Evolutionary conservation across 805 yeast genomes (phyloP), one percentile per base, ranked within the genome.

Genomic region (Alloascoidea africana): DNA sequence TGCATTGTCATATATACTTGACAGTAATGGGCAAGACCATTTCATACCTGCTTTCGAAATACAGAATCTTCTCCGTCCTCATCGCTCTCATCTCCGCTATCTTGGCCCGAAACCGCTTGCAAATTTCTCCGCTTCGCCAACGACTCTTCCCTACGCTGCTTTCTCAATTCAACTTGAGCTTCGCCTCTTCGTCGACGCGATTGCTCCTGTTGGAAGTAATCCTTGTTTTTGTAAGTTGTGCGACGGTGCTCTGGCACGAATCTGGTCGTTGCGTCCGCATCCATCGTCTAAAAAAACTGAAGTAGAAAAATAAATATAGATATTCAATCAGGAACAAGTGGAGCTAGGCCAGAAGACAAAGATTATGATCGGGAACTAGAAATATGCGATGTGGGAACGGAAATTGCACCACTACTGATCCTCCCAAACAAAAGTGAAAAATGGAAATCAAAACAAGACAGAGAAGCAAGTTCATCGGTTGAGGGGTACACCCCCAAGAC

Each of bases 181-280:
- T 83, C 93, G 59, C 89, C 98, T 59, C 97, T 80, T 58, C 98
- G 81, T 60, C 97, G 86, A 60, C 98, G 83, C 51, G 91, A 74
- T 66, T 91, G 98, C 56, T 91, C 98, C 41, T 85, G 85, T 52
- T 81, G 81, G 56, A 91, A 91, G 54, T 94, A 75, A 45, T 91
- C 85, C 58, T 87, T 84, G 65, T 91, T 89, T 59, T 91, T 91
- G 68, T 84, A 91, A 55, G 79, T 84, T 33, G 96, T 86, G 60
- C 96, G 84, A 62, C 98, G 86, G 60, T 89, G 89, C 60, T 91
- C 97, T 35, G 98, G 98, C 42, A 91, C 83, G 60, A 84, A 89
- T 62, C 87, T 80, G 49, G 68, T 68, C 33, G 89, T 71, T 32
- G 86, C 64, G 46, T 79, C 86, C 35, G 78, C 63, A 51, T 80